These are phyloP conservation scores for Podospora didyma DNA, from an alignment of 495 filamentous ascomycete genomes.

Conservation along the genomic window DNA sequence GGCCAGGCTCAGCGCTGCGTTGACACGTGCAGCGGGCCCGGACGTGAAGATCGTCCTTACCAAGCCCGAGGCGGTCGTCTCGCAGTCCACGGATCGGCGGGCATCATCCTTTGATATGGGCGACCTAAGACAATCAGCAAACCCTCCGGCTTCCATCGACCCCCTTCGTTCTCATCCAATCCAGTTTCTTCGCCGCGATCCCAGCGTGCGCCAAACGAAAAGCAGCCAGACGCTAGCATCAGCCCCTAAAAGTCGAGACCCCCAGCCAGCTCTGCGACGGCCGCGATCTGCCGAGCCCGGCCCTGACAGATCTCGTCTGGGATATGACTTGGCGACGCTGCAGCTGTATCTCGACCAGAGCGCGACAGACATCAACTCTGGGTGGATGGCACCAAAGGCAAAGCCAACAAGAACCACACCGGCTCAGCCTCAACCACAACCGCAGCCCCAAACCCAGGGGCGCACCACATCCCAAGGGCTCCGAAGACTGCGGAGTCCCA, in stretches of 20 bases:
- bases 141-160: not conserved
- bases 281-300: constrained; percentile 11
- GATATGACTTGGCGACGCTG: constrained; percentile 1
- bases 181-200: constrained; percentile 2
- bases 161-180: constrained; percentile 9
- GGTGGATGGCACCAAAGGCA: not conserved
- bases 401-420: not conserved
- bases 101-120: not conserved
- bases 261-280: not conserved
- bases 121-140: too few species aligned
- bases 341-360: not conserved
- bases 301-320: not conserved
- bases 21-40: not conserved
- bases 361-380: not conserved
- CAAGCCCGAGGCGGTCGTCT: constrained; percentile 6
- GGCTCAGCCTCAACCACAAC: not conserved
- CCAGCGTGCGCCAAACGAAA: constrained; percentile 9
- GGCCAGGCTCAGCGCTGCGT: not conserved
- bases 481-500: not conserved
- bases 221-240: constrained; percentile 4
- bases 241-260: not conserved
- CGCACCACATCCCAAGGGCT: not conserved
- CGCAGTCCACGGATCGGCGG: not conserved
- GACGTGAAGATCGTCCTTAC: constrained; percentile 10
- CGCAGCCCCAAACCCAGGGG: not conserved